These are phyloP conservation scores for Debaryomycetaceae sp. DNA, from an alignment of 1,139 yeast species.

Conservation along the genomic window DNA sequence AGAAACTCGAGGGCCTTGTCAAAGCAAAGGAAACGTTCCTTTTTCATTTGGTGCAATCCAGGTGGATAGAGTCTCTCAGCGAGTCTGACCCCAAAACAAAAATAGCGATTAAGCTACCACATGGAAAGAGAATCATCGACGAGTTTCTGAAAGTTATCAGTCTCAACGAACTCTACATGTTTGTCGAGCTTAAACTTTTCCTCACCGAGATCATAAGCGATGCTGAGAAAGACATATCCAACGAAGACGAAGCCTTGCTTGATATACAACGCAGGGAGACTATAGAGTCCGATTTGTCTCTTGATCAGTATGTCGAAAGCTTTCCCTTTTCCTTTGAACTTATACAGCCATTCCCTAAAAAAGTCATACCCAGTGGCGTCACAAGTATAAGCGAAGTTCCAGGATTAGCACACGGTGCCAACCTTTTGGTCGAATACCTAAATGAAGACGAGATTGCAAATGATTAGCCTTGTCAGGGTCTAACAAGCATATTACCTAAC, in stretches of 20 bases:
- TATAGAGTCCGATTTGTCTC: slow-evolving; percentile 7
- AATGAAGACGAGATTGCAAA: slow-evolving; percentile 13
- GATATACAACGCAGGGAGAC: slow-evolving; percentile 10
- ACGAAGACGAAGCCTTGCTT: slow-evolving; percentile 11
- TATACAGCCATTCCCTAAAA: slow-evolving; percentile 44
- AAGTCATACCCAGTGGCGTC: slow-evolving; percentile 18
- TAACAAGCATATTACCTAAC: slow-evolving; percentile 1
- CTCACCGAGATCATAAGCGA: slow-evolving; percentile 12
- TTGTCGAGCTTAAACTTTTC: slow-evolving; percentile 48
- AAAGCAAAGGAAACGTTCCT: slow-evolving; percentile 12
- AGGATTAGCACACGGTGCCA: slow-evolving; percentile 38
- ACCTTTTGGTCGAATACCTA: slow-evolving; percentile 35
- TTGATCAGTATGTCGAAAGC: slow-evolving; percentile 18
- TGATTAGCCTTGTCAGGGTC: not conserved
- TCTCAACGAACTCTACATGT: slow-evolving; percentile 61
- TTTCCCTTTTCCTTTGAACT: slow-evolving; percentile 36
- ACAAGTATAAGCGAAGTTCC: slow-evolving; percentile 17
- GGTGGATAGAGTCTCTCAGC: slow-evolving; percentile 11
- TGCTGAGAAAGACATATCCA: slow-evolving; percentile 9
- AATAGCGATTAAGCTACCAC: slow-evolving; percentile 40
- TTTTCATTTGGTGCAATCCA: slow-evolving; percentile 9
- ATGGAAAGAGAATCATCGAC: slow-evolving; percentile 63
- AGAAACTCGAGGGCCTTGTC: slow-evolving; percentile 11
- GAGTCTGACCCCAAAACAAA: slow-evolving; percentile 15
- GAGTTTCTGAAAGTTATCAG: slow-evolving; percentile 47